These are phyloP conservation scores for Purpureocillium lavendulum DNA, from an alignment of 2,329 filamentous ascomycete genomes.

Conservation along the genomic window DNA sequence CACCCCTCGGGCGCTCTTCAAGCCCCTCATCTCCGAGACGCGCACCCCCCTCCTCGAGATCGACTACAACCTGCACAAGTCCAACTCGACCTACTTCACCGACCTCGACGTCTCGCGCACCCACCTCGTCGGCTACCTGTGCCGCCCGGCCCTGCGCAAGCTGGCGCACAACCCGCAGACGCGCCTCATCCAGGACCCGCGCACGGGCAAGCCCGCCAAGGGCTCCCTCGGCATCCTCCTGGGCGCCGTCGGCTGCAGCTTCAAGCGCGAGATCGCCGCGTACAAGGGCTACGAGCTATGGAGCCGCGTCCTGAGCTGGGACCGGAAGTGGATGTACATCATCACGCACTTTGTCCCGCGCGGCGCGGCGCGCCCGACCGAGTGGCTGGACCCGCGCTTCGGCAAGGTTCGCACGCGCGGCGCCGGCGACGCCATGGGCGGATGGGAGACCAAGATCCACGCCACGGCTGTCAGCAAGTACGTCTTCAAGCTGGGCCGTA, in stretches of 20 bases:
- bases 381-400: slow-evolving; percentile 41
- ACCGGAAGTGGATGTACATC: slow-evolving; percentile 75
- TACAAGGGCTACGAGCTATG: slow-evolving; percentile 67
- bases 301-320: slow-evolving; percentile 63
- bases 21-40: slow-evolving; percentile 57
- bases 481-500: slow-evolving; percentile 70
- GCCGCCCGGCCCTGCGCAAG: slow-evolving; percentile 33
- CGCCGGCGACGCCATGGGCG: slow-evolving; percentile 23
- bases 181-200: slow-evolving; percentile 39
- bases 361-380: slow-evolving; percentile 46
- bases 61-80: slow-evolving; percentile 82
- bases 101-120: slow-evolving; percentile 80
- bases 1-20: slow-evolving; percentile 60
- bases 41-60: slow-evolving; percentile 67
- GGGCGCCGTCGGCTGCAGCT: slow-evolving; percentile 65
- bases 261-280: slow-evolving; percentile 64
- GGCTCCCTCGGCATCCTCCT: slow-evolving; percentile 56
- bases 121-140: slow-evolving; percentile 65
- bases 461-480: slow-evolving; percentile 72
- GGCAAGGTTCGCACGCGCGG: slow-evolving; percentile 32
- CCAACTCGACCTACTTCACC: slow-evolving; percentile 77
- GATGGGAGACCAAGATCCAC: slow-evolving; percentile 56
- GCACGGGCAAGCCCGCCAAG: slow-evolving; percentile 37
- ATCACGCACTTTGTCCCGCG: slow-evolving; percentile 64
- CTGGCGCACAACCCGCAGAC: slow-evolving; percentile 7